A percentile compares a stretch with the other conserved stretches of the same genome.
These are phyloP conservation scores for Hymenoscyphus albidus DNA, from an alignment of 2,329 filamentous ascomycete species.

Conservation along the genomic window DNA sequence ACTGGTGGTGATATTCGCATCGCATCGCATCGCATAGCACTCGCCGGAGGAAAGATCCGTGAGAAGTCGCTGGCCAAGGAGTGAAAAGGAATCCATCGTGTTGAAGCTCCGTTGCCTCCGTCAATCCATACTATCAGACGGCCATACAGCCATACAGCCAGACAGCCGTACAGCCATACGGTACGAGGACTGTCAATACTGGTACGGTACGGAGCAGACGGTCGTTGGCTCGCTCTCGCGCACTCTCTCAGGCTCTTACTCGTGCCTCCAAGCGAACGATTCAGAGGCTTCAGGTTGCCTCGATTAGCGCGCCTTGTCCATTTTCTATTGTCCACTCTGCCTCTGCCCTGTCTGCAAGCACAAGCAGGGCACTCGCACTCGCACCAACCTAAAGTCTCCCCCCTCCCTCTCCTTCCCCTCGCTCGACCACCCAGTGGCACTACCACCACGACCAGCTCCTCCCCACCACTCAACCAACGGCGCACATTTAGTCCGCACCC, in stretches of 20 bases:
- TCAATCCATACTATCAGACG: neutral
- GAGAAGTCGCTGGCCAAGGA: neutral
- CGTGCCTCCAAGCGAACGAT: neutral
- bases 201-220: no score
- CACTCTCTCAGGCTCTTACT: neutral
- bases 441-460: no score
- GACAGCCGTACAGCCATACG: no score
- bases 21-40: neutral
- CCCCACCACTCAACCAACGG: neutral
- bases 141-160: no score
- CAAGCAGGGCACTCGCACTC: no score
- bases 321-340: neutral
- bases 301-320: neutral
- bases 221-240: neutral
- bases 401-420: neutral
- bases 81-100: neutral
- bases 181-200: no score
- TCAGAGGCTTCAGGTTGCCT: neutral
- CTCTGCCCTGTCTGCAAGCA: no score
- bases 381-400: no score
- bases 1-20: neutral
- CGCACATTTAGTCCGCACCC: neutral
- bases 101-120: neutral
- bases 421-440: neutral
- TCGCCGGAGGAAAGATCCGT: conserved; percentile 1